Percentiles rank a stretch among this genome's conserved stretches.
Conservation (phyloP, 2,329 filamentous ascomycete species). For the Xylaria sp. region DNA sequence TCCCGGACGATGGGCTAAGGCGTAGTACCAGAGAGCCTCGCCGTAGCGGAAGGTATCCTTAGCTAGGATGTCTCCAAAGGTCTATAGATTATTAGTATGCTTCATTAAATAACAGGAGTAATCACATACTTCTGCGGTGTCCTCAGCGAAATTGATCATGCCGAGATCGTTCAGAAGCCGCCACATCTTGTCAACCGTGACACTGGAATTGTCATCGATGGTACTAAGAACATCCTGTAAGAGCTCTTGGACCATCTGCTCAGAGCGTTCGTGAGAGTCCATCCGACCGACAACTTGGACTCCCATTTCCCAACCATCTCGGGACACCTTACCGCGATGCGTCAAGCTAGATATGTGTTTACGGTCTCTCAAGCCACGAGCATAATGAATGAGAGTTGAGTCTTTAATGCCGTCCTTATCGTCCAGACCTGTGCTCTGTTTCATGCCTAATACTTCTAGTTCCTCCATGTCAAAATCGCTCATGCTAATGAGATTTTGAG, state of each 20-base stretch:
- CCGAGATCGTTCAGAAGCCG: constrained; percentile 77
- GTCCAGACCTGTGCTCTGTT: constrained; percentile 58
- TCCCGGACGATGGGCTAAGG: constrained; percentile 75
- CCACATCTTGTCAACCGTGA: constrained; percentile 82
- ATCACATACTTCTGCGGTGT: constrained; percentile 76
- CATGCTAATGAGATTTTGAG: constrained; percentile 60
- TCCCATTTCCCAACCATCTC: constrained; percentile 88
- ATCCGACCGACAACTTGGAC: constrained; percentile 82
- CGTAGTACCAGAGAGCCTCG: constrained; percentile 87
- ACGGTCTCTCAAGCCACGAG: constrained; percentile 66
- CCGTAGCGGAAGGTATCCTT: constrained; percentile 79
- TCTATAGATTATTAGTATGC: constrained; percentile 56
- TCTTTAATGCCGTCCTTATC: constrained; percentile 75
- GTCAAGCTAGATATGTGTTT: constrained; percentile 51
- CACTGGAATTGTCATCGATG: constrained; percentile 68
- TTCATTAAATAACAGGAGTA: not conserved
- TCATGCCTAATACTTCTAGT: constrained; percentile 79
- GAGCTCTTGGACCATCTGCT: constrained; percentile 75
- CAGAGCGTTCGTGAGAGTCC: constrained; percentile 72
- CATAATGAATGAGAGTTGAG: constrained; percentile 77
- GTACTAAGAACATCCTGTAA: constrained; percentile 68
- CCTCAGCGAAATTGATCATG: constrained; percentile 78
- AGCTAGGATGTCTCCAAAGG: constrained; percentile 80
- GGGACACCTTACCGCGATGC: constrained; percentile 43
- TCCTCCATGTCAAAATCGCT: constrained; percentile 81